These are phyloP conservation scores for Backusella psychrophila DNA, from an alignment of 192 early-diverging fungal genomes.

Conservation along the genomic window DNA sequence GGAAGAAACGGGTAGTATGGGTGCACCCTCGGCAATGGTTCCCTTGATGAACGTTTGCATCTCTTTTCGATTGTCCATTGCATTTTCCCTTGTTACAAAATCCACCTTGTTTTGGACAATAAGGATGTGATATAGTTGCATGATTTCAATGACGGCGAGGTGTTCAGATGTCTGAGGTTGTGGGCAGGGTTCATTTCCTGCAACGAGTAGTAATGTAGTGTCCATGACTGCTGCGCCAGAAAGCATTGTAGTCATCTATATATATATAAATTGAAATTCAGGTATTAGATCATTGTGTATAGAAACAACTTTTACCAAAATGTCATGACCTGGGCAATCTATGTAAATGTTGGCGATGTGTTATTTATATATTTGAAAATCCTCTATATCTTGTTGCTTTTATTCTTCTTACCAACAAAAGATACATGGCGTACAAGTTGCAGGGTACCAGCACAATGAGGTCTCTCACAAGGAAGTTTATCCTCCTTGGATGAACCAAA, in stretches of 20 bases:
- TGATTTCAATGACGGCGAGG: slow-evolving; percentile 97
- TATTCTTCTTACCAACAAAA: slow-evolving; percentile 60
- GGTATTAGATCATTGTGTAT: neutral
- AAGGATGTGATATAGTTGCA: slow-evolving; percentile 94
- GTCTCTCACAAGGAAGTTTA: slow-evolving; percentile 82
- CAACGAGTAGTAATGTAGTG: slow-evolving; percentile 92
- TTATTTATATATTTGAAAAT: too few relatives aligned
- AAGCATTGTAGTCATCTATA: slow-evolving; percentile 93
- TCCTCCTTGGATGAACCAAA: slow-evolving; percentile 79
- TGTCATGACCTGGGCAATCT: slow-evolving; percentile 99
- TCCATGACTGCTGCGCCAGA: slow-evolving; percentile 99
- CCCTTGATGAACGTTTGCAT: slow-evolving; percentile 91
- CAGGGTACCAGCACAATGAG: slow-evolving; percentile 82
- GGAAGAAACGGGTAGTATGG: slow-evolving; percentile 95
- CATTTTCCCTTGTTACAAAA: slow-evolving; percentile 88
- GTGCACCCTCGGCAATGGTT: slow-evolving; percentile 91
- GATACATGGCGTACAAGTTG: slow-evolving; percentile 87
- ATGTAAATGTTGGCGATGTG: neutral
- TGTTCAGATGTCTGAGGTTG: slow-evolving; percentile 99
- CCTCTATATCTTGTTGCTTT: neutral
- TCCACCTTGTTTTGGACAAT: slow-evolving; percentile 99
- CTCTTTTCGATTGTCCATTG: slow-evolving; percentile 81
- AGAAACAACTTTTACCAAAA: slow-evolving; percentile 51
- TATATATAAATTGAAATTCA: neutral
- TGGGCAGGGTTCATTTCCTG: slow-evolving; percentile 96